Evolutionary conservation across 768 basidiomycete species (phyloP), one percentile per base, ranked within the genome.

Genomic region (Lenzites betulinus): DNA sequence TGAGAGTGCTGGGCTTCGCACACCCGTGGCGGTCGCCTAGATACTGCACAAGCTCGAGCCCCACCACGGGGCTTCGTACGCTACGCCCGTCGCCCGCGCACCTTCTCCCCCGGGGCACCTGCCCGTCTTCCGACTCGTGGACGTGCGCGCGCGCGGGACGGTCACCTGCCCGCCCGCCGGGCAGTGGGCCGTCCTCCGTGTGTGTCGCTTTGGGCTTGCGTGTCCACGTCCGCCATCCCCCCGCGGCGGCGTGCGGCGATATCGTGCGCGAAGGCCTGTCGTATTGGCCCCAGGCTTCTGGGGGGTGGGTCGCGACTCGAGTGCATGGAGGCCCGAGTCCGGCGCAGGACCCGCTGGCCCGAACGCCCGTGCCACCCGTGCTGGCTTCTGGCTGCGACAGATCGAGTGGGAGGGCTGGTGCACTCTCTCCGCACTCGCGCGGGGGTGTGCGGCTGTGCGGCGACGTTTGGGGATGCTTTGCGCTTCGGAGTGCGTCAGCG

Each of bases 101-200:
- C 30, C 30, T 38, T 36, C 44, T 36, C 16, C 18, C 44, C 46
- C 54, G 54, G 54, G 3, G 20, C 30, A 42, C 56, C 56, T 57
- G 55, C 55, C 55, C 55, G 55, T 28, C 55, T 26, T 48, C 48
- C 56, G 56, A 33, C 23, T 25, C 22, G 26, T 28, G 41, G 30
- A 43, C 52, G 43, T 26, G 52, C 51, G 39, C 11, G 48, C 28
- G 47, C 16, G 28, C 4, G 35, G 22, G 30, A 16, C 15, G 9
- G 28, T 22, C 42, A 43, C 42, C 51, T 52, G 38, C 38, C 6
- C 51, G 39, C 28, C 26, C 23, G 12, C 15, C 18, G 23, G 55
- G 55, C 16, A 23, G 9, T 12, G 15, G 55, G 56, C 48, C 56
- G 56, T 43, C 46, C 56, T 58, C 56, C 56, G 56, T 58, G 47